Base-by-base conservation (phyloP, 768 basidiomycete species). In the Galerina sulciceps region DNA sequence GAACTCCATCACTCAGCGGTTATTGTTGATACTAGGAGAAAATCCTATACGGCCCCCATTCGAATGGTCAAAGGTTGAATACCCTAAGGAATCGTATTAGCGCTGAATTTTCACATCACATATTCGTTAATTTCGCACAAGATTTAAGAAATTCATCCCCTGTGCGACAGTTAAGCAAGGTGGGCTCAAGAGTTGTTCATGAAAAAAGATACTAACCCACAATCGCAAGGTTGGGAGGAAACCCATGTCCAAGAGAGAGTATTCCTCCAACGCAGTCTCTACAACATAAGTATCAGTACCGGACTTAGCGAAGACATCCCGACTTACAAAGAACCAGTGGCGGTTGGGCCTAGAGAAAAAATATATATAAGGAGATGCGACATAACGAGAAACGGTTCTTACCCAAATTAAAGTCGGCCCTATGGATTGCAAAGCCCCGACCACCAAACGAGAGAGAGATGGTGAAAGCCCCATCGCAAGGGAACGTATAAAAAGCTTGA, bases 121-220 rank as follows among this genome's bases (percentile, higher is more conserved):
- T 31, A n/a, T 53, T 40, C 26, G 44, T 23, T 51, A 22, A 22
- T 14, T 13, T 10, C 84, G 67, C 59, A 85, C 88, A 90, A 10
- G 84, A 86, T 73, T 89, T 90, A 45, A 89, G 67, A 65, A 90
- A 88, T 63, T 79, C 81, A 67, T 82, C 86, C 1, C 85, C 82
- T 82, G 59, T 23, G 17, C n/a, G 8, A 22, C 26, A 41, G 35
- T 38, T 20, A 36, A 31, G 26, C 26, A 31, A 31, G 5, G 26
- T 17, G 20, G 22, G 1, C 6, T 20, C 45, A 54, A 31, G n/a
- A 10, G 8, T 59, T 36, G 31, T 34, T 60, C 13, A 41, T 40
- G 14, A 44, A 52, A 46, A 35, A 37, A n/a, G 36, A 3, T 4
- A 51, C 73, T 48, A 52, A 76, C 85, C 88, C 53, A 89, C 76